These are phyloP conservation scores for Naganishia antarctica DNA, from an alignment of 768 basidiomycete species.

Conservation along the genomic window DNA sequence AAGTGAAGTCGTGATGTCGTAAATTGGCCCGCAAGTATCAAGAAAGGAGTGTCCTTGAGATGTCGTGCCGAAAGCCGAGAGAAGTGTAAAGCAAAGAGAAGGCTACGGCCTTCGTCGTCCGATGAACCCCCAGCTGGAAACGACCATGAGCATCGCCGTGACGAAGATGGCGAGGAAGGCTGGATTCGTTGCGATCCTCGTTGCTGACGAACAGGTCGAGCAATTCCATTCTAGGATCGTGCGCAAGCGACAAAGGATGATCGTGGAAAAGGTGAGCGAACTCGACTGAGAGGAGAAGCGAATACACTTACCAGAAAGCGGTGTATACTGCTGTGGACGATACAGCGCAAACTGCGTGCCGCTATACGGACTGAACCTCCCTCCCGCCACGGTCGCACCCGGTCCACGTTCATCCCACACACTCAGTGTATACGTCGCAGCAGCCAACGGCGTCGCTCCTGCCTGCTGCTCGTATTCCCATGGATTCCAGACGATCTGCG, in stretches of 20 bases:
- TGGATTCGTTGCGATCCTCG: constrained; percentile 35
- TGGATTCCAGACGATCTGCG: constrained; percentile 67
- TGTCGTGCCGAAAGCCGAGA: no score
- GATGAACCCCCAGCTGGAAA: constrained; percentile 38
- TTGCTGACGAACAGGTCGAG: constrained; percentile 48
- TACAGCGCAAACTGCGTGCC: constrained; percentile 78
- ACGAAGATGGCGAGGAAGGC: constrained; percentile 41
- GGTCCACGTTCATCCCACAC: constrained; percentile 79
- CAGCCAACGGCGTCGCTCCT: constrained; percentile 65
- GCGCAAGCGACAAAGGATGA: background rate
- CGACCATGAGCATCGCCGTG: constrained; percentile 39
- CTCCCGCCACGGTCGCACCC: constrained; percentile 58
- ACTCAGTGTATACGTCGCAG: constrained; percentile 68
- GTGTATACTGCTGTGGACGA: constrained; percentile 56
- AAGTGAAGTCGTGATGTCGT: background rate
- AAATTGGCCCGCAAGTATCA: background rate
- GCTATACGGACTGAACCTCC: constrained; percentile 65
- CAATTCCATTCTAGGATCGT: constrained; percentile 51
- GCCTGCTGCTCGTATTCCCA: constrained; percentile 65
- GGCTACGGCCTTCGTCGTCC: constrained; percentile 16
- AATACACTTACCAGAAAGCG: constrained; percentile 20
- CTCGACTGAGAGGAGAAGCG: no score
- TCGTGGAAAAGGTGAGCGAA: constrained; percentile 1
- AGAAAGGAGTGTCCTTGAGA: constrained; percentile 3
- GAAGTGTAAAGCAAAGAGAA: no score